Evolutionary conservation across 352 stramenopile species (phyloP), one percentile per base, ranked within the genome.

Genomic region (Phytophthora cactorum): DNA sequence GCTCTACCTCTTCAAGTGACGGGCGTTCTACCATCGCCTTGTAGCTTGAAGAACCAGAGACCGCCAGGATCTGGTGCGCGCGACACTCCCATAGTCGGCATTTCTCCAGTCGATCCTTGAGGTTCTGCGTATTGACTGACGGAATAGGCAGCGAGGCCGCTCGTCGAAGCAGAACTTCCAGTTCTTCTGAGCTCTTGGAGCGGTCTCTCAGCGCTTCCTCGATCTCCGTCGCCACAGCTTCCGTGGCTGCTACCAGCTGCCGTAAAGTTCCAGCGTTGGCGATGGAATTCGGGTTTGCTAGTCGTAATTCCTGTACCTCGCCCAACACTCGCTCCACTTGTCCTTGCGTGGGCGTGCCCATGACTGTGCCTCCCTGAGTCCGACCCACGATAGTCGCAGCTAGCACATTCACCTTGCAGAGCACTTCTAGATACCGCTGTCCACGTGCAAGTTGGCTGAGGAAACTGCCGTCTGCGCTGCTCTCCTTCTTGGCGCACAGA

Each of bases 61-160:
- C 47, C 22, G 51, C 49, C 29, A 95, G 59, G 31, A 93, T 53
- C 39, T 84, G 68, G 28, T 81, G 70, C 0, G 82, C 88, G 7
- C 66, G 70, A 32, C 56, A 41, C 56, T 92, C 84, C 82, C 86
- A 93, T 10, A 62, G 67, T 7, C 70, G 69, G 31, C 81, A 90
- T 27, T 84, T 78, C 2, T 77, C 58, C 3, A 96, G 68, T 14
- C 80, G 83, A 11, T 88, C 66, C 15, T 75, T 68, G 3, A 93
- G 74, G 22, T 87, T 79, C 17, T 77, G 62, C 1, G 81, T 52
- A 34, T 68, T 66, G 25, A 73, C 52, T 0, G 84, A 81, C 1
- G 66, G 74, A 44, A 93, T 78, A 3, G 81, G 63, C 4, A 91
- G 25, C 0, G 53, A 51, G 17, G 55, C 53, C 15, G 83, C 68